A percentile compares a stretch with the other conserved stretches of the same genome.
Conservation (phyloP, 352 stramenopile species). For the Phytophthora ohioensis region DNA sequence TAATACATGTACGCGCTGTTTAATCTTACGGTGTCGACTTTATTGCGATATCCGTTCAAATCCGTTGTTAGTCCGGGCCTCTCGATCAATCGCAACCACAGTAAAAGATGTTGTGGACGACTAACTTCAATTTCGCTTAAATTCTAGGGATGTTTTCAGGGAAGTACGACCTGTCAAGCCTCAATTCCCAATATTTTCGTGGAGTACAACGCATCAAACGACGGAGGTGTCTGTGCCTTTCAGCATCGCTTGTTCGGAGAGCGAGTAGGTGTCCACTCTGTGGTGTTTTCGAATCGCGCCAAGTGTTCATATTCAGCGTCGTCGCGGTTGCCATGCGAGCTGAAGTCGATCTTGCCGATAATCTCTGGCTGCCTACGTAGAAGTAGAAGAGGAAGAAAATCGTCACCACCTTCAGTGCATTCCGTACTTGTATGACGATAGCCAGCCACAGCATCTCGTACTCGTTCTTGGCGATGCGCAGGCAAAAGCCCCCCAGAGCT, state of each 20-base stretch:
- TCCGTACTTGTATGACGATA: conserved; percentile 84
- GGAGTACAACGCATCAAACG: conserved; percentile 16
- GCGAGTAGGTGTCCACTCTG: conserved; percentile 43
- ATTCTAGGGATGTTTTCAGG: no score
- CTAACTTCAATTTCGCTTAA: no score
- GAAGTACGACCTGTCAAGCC: no score
- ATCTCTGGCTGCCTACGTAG: conserved; percentile 72
- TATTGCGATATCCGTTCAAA: no score
- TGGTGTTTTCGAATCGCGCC: conserved; percentile 58
- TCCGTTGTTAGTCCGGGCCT: no score
- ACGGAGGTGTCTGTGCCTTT: conserved; percentile 32
- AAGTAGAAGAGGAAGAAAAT: conserved; percentile 92
- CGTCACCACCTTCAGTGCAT: conserved; percentile 91
- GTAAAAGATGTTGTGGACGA: no score
- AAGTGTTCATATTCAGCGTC: conserved; percentile 31
- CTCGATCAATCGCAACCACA: no score
- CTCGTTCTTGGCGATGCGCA: conserved; percentile 91
- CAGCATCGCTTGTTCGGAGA: conserved; percentile 34
- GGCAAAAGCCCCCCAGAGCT: conserved; percentile 93
- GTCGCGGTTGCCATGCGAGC: conserved; percentile 10
- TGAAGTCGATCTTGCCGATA: conserved; percentile 75
- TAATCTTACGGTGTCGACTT: no score
- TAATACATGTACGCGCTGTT: no score
- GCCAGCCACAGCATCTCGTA: conserved; percentile 93
- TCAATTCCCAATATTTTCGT: neutral